Base-by-base conservation (phyloP, 2,329 filamentous ascomycete species). In the Sclerotinia sclerotiorum region DNA sequence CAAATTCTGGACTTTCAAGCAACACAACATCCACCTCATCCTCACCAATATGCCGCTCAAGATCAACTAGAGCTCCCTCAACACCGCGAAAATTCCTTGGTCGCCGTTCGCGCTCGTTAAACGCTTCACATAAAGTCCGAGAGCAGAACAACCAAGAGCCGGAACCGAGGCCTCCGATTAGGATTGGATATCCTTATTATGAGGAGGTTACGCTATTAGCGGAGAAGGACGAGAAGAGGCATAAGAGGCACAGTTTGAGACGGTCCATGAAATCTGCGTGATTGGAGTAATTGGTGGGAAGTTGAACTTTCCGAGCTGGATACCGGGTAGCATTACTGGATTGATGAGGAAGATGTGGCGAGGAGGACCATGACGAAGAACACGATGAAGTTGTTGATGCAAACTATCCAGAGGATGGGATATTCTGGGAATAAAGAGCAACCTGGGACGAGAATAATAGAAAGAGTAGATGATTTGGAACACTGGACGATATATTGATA, bases 111-210 rank as follows among this genome's bases (percentile, higher is more conserved):
- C 39, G 17, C 46, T 63, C 60, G 2, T 52, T 51, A 17, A 27
- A 39, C n/a, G 48, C 24, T 51, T 63, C 60, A 19, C 44, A 62
- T 51, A 49, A 62, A 8, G 19, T 27, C 24, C 29, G 27, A n/a
- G 46, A 51, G 24, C 29, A 35, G 21, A 19, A 3, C 29, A 24
- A 1, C 1, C 58, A 55, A 35, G 54, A 46, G 48, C 46, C 42
- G 6, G 61, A 48, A 65, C 21, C 24, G 24, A 66, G 39, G 46
- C 24, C 67, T 10, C 67, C 56, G 21, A 69, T 68, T 15, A 62
- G 67, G 29, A 60, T 69, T 52, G 67, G 67, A 44, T 69, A 69
- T 49, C 67, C 67, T 48, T 69, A 69, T 29, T 69, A 69, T 46
- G 67, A 69, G 35, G 67, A 69, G 19, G 48, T 69, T n/a, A 54